Percentiles rank a stretch among this genome's conserved stretches.
phyloP scores from a whole-genome alignment of 2,329 filamentous ascomycete species.

The Geosmithia putterillii region DNA sequence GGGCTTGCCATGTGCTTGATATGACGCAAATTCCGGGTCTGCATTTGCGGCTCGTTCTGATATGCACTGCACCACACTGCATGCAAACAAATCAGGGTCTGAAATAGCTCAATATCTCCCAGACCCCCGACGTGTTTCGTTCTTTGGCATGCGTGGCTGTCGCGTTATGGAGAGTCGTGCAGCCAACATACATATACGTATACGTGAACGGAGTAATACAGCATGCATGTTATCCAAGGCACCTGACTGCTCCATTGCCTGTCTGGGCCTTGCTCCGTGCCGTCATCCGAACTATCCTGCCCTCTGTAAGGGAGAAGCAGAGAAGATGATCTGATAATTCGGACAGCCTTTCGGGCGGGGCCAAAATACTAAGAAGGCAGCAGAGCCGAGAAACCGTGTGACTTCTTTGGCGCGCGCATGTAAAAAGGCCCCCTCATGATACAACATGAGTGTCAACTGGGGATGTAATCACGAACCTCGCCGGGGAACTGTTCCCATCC shows the following conservation, averaged over 20 bases:
- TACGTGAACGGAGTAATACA: neutral
- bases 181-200: neutral
- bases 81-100: neutral
- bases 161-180: neutral
- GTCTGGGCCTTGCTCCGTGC: neutral
- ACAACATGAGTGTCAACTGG: too few relatives aligned
- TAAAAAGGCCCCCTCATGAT: too few relatives aligned
- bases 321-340: neutral
- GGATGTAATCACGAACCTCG: too few relatives aligned
- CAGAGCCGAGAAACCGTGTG: neutral
- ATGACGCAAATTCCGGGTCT: too few relatives aligned
- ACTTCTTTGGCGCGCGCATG: too few relatives aligned
- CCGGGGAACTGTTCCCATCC: too few relatives aligned
- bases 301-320: neutral
- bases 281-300: neutral
- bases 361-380: neutral
- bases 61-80: too few relatives aligned
- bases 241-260: neutral
- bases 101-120: neutral
- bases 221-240: neutral
- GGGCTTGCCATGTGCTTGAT: too few relatives aligned
- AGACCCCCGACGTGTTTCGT: neutral
- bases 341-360: neutral
- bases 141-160: neutral
- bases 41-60: too few relatives aligned